These are phyloP conservation scores for Tillandsia fasciculata DNA, from an alignment of 176 grass and related monocot genomes.

Conservation along the genomic window DNA sequence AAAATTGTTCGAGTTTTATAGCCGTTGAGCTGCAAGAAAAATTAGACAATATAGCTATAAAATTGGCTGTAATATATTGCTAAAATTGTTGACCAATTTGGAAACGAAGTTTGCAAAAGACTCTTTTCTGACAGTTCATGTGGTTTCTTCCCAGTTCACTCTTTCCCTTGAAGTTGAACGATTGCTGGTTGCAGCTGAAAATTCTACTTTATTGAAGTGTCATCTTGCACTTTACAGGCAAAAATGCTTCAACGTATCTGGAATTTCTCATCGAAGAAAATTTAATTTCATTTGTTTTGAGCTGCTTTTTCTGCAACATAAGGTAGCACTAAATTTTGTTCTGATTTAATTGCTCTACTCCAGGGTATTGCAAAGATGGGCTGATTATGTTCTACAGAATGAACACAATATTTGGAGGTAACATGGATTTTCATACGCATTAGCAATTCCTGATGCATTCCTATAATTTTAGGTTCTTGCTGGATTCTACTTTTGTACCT, in stretches of 20 bases:
- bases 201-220: neutral
- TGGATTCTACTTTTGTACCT: constrained; percentile 2
- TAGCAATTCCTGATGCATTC: constrained; percentile 6
- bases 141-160: neutral
- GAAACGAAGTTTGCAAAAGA: no score
- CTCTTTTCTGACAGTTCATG: neutral
- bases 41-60: no score
- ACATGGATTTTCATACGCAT: constrained; percentile 6
- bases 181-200: neutral
- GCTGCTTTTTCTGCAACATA: constrained; percentile 2
- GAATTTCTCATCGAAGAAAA: neutral
- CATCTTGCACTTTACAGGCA: neutral
- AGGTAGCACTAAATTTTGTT: neutral
- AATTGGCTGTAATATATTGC: no score
- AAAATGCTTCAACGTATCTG: neutral
- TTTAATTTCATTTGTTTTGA: neutral
- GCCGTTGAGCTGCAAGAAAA: no score
- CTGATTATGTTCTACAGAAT: constrained; percentile 68
- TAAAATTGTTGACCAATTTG: no score
- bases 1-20: no score
- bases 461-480: constrained; percentile 10
- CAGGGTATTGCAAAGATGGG: constrained; percentile 94
- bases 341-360: constrained; percentile 8
- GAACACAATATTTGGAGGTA: constrained; percentile 99
- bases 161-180: neutral